phyloP scores from a whole-genome alignment of 768 basidiomycete genomes.

The Kockovaella imperatae region DNA sequence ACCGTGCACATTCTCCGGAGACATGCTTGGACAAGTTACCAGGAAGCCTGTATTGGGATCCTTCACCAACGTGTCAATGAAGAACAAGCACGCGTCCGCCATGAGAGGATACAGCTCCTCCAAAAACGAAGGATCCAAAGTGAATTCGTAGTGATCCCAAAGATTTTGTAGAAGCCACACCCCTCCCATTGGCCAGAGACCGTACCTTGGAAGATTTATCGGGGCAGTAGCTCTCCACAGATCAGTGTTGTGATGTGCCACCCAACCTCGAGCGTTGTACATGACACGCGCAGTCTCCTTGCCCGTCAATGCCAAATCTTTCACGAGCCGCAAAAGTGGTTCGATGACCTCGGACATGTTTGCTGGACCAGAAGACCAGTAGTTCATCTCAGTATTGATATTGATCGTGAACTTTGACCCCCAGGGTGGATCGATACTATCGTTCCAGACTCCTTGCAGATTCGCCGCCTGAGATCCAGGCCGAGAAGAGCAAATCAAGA shows the following conservation, averaged over 20 bases:
- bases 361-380: background rate
- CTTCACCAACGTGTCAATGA: background rate
- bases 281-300: background rate
- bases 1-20: constrained; percentile 2
- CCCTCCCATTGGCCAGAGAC: background rate
- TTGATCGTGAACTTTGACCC: background rate
- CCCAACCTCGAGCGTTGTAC: background rate
- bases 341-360: background rate
- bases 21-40: background rate
- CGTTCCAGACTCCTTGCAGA: constrained; percentile 3
- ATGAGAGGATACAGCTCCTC: background rate
- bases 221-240: constrained; percentile 2
- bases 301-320: background rate
- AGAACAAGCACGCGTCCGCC: background rate
- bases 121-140: background rate
- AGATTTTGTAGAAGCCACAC: constrained; percentile 1
- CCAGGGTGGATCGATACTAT: background rate
- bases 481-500: background rate
- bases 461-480: background rate
- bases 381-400: constrained; percentile 4
- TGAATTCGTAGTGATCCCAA: constrained; percentile 2
- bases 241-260: background rate
- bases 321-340: background rate
- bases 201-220: background rate
- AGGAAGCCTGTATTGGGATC: background rate